These are phyloP conservation scores for Pneumocystis canis DNA, from an alignment of 1,139 yeast species.

Conservation along the genomic window DNA sequence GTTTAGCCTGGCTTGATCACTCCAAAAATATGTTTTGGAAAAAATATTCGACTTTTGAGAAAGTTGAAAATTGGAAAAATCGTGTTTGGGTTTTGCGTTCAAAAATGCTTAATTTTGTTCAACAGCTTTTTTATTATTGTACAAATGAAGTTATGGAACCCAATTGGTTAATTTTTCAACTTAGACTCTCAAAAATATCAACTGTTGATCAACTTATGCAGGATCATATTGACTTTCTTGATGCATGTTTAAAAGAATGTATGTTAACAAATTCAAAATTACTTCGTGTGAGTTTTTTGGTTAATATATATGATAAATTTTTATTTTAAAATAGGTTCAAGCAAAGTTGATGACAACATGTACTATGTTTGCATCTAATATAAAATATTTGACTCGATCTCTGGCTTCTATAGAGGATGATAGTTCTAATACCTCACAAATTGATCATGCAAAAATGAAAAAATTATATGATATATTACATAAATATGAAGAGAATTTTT, in stretches of 20 bases:
- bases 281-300: constrained; percentile 28
- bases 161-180: constrained; percentile 35
- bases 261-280: constrained; percentile 49
- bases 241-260: constrained; percentile 52
- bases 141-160: constrained; percentile 47
- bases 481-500: constrained; percentile 42
- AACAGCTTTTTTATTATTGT: constrained; percentile 42
- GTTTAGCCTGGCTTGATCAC: constrained; percentile 60
- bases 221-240: constrained; percentile 44
- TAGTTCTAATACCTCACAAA: constrained; percentile 29
- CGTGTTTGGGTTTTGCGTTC: constrained; percentile 44
- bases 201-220: constrained; percentile 41
- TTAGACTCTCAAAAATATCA: constrained; percentile 21
- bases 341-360: constrained; percentile 25
- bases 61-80: constrained; percentile 42
- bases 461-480: constrained; percentile 37
- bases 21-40: constrained; percentile 57
- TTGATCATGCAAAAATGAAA: constrained; percentile 29
- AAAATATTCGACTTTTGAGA: constrained; percentile 30
- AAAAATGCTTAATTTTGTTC: constrained; percentile 47
- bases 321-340: constrained; percentile 24
- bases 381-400: constrained; percentile 41
- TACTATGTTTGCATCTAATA: constrained; percentile 40
- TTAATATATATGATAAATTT: constrained; percentile 17
- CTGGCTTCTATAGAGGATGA: constrained; percentile 30